Base-by-base conservation (phyloP, 75 land plant genomes). In the Pseudotsuga menziesii region DNA sequence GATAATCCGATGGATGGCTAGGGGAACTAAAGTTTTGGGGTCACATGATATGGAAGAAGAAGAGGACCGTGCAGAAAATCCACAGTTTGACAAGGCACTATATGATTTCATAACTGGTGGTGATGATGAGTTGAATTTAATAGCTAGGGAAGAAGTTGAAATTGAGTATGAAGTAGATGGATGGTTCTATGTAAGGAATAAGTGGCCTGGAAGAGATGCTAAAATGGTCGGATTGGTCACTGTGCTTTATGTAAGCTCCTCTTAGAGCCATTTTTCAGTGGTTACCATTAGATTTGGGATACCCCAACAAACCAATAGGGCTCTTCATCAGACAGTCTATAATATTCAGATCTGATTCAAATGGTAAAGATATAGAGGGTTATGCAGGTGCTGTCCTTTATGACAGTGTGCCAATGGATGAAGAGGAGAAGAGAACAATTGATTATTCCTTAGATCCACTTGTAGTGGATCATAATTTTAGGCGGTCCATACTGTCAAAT, bases 91-190 rank as follows among this genome's bases (percentile, higher is more conserved):
- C 61, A 89, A 81, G 75, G 99, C 99, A 72, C 78, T 97, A 1
- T 97, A 97, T 82, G 99, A 97, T 80, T 97, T 97, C 83, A 91
- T 93, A 75, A 98, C 98, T 36, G 98, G 99, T 78, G 99, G 99
- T 27, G 99, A 97, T 85, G 99, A 97, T n/a, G n/a, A n/a, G n/a
- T n/a, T n/a, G n/a, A n/a, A n/a, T n/a, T n/a, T n/a, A n/a, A n/a
- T n/a, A n/a, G n/a, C n/a, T n/a, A n/a, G n/a, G n/a, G n/a, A n/a
- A n/a, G n/a, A n/a, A n/a, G n/a, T n/a, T n/a, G n/a, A n/a, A n/a
- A n/a, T n/a, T n/a, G n/a, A n/a, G n/a, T n/a, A n/a, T n/a, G n/a
- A n/a, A n/a, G n/a, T n/a, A n/a, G n/a, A n/a, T n/a, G n/a, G n/a
- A n/a, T n/a, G n/a, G n/a, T n/a, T n/a, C n/a, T n/a, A n/a, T n/a